These are phyloP conservation scores for Rosa hybrid DNA, from an alignment of 331 rosid species.

Conservation along the genomic window DNA sequence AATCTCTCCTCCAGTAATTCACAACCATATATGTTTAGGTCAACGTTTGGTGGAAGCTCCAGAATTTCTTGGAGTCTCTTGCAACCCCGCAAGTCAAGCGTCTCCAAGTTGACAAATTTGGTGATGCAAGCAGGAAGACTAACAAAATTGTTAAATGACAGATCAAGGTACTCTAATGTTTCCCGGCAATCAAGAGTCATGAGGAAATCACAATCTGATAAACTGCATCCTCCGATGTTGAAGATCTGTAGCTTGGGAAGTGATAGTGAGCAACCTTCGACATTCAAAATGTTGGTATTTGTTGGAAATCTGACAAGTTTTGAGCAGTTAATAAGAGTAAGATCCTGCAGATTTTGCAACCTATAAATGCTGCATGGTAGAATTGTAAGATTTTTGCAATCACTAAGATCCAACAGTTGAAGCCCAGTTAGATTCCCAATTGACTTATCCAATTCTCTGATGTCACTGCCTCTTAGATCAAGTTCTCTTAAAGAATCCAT, in stretches of 20 bases:
- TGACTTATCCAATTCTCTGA: too few species aligned
- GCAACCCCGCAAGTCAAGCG: not conserved
- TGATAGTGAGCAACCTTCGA: not conserved
- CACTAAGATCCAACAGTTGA: fast-evolving
- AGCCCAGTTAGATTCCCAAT: too few species aligned
- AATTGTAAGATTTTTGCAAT: too few species aligned
- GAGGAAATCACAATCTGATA: not conserved
- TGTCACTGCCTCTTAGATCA: too few species aligned
- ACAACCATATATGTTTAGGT: too few species aligned
- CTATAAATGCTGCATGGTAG: too few species aligned
- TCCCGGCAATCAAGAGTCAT: not conserved
- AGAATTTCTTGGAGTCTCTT: not conserved
- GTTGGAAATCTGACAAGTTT: not conserved
- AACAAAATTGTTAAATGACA: not conserved
- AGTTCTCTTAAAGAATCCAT: too few species aligned
- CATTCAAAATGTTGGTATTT: not conserved
- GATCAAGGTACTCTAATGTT: not conserved
- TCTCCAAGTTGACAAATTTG: not conserved
- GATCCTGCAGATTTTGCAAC: not conserved
- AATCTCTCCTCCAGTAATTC: not conserved
- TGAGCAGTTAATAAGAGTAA: not conserved
- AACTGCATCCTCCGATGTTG: not conserved
- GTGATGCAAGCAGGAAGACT: not conserved
- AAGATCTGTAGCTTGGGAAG: not conserved
- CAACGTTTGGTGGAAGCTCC: not conserved